phyloP scores from a whole-genome alignment of 768 basidiomycete genomes.

The Piloderma croceum region DNA sequence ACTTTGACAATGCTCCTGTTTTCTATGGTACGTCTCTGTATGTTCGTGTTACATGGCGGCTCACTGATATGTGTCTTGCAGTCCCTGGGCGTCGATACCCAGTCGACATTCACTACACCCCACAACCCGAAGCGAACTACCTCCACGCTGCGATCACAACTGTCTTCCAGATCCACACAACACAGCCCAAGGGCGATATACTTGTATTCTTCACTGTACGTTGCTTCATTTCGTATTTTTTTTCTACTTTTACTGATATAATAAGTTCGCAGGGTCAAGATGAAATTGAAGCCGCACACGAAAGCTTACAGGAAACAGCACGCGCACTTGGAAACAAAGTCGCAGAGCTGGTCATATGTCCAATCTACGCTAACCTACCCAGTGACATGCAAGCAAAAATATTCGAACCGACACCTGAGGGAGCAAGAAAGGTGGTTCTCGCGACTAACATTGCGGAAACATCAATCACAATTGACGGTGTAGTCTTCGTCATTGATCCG shows the following conservation, averaged over 20 bases:
- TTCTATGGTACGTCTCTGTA: constrained; percentile 66
- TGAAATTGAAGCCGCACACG: constrained; percentile 96
- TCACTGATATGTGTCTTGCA: constrained; percentile 26
- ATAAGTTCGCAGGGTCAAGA: constrained; percentile 77
- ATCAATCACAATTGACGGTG: constrained; percentile 97
- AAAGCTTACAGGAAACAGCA: constrained; percentile 93
- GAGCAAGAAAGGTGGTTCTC: constrained; percentile 93
- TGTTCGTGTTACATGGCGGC: neutral
- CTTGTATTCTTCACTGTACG: constrained; percentile 92
- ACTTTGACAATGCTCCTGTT: constrained; percentile 94
- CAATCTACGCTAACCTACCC: constrained; percentile 98
- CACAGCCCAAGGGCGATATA: constrained; percentile 96
- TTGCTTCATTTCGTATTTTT: constrained; percentile 6
- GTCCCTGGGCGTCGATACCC: constrained; percentile 97
- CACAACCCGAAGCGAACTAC: constrained; percentile 98
- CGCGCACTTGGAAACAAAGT: constrained; percentile 95
- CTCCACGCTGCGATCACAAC: constrained; percentile 98
- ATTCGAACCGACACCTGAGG: constrained; percentile 96
- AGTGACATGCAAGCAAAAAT: constrained; percentile 99
- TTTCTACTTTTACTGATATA: constrained; percentile 7
- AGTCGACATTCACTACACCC: constrained; percentile 98
- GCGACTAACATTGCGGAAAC: constrained; percentile 99
- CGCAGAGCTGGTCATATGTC: constrained; percentile 88
- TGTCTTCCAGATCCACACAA: constrained; percentile 98
- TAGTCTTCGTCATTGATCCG: constrained; percentile 98